Evolutionary conservation across 495 filamentous ascomycete genomes (phyloP).

Genomic region (Podospora pseudoanserina): DNA sequence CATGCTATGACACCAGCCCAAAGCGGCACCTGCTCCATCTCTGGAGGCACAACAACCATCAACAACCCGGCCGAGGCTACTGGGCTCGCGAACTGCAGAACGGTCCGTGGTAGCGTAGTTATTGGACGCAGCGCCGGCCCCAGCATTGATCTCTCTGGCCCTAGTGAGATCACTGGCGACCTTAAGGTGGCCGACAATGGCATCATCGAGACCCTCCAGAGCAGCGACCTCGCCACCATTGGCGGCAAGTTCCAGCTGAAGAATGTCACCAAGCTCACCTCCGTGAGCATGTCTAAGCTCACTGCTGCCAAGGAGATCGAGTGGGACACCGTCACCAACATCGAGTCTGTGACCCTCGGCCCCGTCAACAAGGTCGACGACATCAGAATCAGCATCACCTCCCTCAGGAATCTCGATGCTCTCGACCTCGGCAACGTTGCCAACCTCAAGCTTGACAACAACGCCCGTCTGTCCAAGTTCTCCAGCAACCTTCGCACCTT

Average conservation of each 20-base stretch:
- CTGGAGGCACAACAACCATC: slow-evolving; percentile 50
- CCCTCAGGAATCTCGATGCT: slow-evolving; percentile 67
- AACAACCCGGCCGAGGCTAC: slow-evolving; percentile 68
- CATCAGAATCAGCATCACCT: slow-evolving; percentile 78
- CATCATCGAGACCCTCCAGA: slow-evolving; percentile 46
- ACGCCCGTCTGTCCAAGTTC: slow-evolving; percentile 64
- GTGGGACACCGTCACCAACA: slow-evolving; percentile 68
- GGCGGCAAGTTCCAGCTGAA: slow-evolving; percentile 63
- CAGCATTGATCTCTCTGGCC: slow-evolving; percentile 52
- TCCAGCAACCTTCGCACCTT: slow-evolving; percentile 69
- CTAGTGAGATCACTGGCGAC: slow-evolving; percentile 64
- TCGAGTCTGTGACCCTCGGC: slow-evolving; percentile 65
- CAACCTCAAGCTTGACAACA: slow-evolving; percentile 76
- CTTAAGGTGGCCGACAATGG: slow-evolving; percentile 58
- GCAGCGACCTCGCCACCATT: slow-evolving; percentile 45
- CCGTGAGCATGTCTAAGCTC: slow-evolving; percentile 61
- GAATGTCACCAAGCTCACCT: slow-evolving; percentile 61
- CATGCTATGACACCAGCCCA: slow-evolving; percentile 38
- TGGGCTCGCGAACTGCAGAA: slow-evolving; percentile 60
- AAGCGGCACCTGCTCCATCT: slow-evolving; percentile 41
- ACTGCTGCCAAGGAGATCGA: slow-evolving; percentile 58
- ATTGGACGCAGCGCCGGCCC: slow-evolving; percentile 54
- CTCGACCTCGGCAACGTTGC: slow-evolving; percentile 66
- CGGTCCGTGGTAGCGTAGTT: slow-evolving; percentile 65
- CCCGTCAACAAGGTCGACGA: slow-evolving; percentile 57